Evolutionary conservation across 345 rosid genomes (phyloP).

Genomic region (Sonneratia alba): DNA sequence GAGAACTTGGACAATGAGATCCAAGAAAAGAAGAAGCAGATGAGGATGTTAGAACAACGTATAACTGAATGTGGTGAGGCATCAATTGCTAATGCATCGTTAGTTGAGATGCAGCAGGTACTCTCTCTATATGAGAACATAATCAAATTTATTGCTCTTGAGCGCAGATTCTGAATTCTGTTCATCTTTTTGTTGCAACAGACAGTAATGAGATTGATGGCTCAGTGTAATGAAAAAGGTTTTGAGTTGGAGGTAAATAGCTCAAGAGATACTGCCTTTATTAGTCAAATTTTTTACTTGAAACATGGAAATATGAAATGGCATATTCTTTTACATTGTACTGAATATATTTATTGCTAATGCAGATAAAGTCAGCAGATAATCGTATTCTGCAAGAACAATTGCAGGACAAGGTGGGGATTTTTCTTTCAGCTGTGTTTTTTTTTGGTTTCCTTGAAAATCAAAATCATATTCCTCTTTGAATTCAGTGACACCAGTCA

Average conservation of each 20-base stretch:
- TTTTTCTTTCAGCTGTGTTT: not conserved
- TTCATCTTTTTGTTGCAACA: constrained; percentile 28
- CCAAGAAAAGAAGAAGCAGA: constrained; percentile 84
- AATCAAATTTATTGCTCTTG: not conserved
- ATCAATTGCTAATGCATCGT: constrained; percentile 79
- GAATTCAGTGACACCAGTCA: not conserved
- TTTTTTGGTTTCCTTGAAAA: not conserved
- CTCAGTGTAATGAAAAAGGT: constrained; percentile 86
- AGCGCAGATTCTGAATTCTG: constrained; percentile 5
- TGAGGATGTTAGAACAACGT: constrained; percentile 73
- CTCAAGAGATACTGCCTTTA: not conserved
- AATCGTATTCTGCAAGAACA: constrained; percentile 98
- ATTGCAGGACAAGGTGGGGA: constrained; percentile 67
- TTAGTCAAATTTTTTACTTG: not conserved
- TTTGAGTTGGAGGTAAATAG: constrained; percentile 87
- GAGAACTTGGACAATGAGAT: constrained; percentile 79
- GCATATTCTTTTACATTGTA: not conserved
- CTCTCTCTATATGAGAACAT: not conserved
- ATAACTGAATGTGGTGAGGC: constrained; percentile 92
- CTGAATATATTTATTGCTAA: constrained; percentile 1
- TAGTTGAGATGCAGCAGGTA: constrained; percentile 98
- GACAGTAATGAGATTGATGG: constrained; percentile 88
- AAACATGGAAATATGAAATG: not conserved
- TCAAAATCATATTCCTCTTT: not conserved
- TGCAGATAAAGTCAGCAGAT: constrained; percentile 93